These are phyloP conservation scores for Myriosclerotinia curreyana DNA, from an alignment of 2,329 filamentous ascomycete species.

Conservation along the genomic window DNA sequence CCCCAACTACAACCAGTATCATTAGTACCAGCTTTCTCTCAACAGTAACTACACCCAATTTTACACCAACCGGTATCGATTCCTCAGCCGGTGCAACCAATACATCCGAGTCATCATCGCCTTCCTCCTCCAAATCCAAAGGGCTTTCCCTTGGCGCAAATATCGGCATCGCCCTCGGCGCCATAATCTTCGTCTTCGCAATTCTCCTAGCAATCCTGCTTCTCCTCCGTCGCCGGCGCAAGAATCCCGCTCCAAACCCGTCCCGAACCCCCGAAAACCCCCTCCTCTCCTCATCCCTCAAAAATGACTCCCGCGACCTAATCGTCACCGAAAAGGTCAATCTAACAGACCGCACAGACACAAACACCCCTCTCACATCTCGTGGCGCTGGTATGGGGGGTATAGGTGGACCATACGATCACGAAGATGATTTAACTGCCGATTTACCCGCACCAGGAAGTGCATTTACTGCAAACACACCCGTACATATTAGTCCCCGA, in stretches of 20 bases:
- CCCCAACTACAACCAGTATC: too few relatives aligned
- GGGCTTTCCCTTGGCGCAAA: conserved; percentile 19
- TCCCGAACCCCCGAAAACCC: conserved; percentile 18
- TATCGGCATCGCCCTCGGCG: conserved; percentile 19
- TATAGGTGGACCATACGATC: background rate
- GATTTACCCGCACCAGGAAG: conserved; percentile 10
- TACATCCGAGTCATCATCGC: background rate
- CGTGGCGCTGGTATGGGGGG: background rate
- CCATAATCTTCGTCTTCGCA: conserved; percentile 1
- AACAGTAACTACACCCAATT: background rate
- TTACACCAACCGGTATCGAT: background rate
- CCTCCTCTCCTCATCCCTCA: background rate
- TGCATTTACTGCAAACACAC: conserved; percentile 14
- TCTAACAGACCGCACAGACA: background rate
- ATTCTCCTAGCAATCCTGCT: conserved; percentile 11
- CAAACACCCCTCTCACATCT: conserved; percentile 16
- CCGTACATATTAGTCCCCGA: background rate
- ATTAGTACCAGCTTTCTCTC: too few relatives aligned
- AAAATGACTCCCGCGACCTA: conserved; percentile 11
- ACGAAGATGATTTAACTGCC: background rate
- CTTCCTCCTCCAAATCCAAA: background rate
- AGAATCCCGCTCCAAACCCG: background rate
- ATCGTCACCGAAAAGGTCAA: conserved; percentile 6
- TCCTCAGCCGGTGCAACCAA: background rate
- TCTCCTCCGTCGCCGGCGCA: conserved; percentile 12